Evolutionary conservation across 2,329 filamentous ascomycete species (phyloP).

Genomic region (Rhynchosporium secalis): DNA sequence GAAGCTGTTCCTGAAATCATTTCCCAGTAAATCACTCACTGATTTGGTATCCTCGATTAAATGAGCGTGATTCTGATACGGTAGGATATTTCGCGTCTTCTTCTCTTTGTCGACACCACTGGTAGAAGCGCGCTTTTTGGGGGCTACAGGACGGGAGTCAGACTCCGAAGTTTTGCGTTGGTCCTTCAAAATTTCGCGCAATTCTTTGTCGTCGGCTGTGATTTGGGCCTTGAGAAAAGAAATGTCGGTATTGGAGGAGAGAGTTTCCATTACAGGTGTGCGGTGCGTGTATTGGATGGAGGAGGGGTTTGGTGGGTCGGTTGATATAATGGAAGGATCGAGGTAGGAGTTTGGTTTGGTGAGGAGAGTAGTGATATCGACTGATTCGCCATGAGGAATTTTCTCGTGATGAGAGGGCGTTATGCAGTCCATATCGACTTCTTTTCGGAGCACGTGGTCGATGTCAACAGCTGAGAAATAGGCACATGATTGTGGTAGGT

Average conservation of each 20-base stretch:
- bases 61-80: constrained; percentile 33
- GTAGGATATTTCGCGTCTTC: constrained; percentile 27
- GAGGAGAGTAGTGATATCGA: constrained; percentile 81
- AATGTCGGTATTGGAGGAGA: constrained; percentile 52
- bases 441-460: constrained; percentile 92
- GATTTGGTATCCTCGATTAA: constrained; percentile 33
- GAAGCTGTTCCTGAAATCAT: constrained; percentile 25
- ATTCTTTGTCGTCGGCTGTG: constrained; percentile 68
- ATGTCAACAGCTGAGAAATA: constrained; percentile 97
- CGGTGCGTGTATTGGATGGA: constrained; percentile 68
- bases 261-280: constrained; percentile 74
- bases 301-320: constrained; percentile 57
- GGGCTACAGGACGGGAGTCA: constrained; percentile 11
- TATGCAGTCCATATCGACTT: constrained; percentile 96
- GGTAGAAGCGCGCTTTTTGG: constrained; percentile 21
- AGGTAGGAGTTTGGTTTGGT: constrained; percentile 67
- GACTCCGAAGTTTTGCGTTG: constrained; percentile 29
- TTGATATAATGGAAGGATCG: constrained; percentile 62
- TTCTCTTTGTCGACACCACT: not conserved
- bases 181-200: constrained; percentile 70
- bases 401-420: constrained; percentile 80
- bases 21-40: constrained; percentile 27
- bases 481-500: constrained; percentile 89
- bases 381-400: constrained; percentile 81
- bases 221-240: constrained; percentile 85